Conservation (phyloP, 2,329 filamentous ascomycete genomes). For the Hypoxylon sp. region DNA sequence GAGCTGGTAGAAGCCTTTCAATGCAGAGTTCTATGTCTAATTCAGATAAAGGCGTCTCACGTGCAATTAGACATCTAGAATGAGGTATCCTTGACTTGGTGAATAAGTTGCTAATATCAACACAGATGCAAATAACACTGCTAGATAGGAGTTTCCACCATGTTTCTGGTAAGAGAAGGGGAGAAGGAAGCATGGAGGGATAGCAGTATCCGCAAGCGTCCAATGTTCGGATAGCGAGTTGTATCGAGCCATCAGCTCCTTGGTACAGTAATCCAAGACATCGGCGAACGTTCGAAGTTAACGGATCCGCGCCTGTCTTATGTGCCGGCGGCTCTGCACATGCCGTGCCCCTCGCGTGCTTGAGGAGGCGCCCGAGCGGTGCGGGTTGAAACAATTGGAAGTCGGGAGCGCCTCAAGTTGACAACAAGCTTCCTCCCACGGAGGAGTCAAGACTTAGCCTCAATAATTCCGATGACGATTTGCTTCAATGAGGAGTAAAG, state of each 20-base stretch:
- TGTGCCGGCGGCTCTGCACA: constrained; percentile 25
- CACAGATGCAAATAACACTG: too few species aligned
- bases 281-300: not conserved
- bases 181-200: too few species aligned
- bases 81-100: not conserved
- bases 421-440: not conserved
- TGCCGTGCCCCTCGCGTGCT: constrained; percentile 21
- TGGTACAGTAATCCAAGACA: not conserved
- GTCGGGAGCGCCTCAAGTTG: not conserved
- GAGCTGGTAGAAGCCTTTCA: too few species aligned
- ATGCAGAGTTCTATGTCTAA: too few species aligned
- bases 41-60: not conserved
- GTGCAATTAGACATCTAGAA: not conserved
- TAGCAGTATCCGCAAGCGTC: too few species aligned
- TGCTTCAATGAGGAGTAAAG: constrained; percentile 5
- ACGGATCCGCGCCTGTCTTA: not conserved
- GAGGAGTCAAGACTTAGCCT: not conserved
- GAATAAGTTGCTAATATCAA: not conserved
- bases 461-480: not conserved
- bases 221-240: not conserved
- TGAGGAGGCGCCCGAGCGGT: constrained; percentile 13
- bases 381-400: not conserved
- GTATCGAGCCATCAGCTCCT: not conserved
- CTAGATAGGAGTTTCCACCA: too few species aligned
- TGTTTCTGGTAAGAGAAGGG: too few species aligned